Percentiles rank a stretch among this genome's conserved stretches.
These are phyloP conservation scores for Tylopilus subfusipes DNA, from an alignment of 768 basidiomycete genomes.

Conservation along the genomic window DNA sequence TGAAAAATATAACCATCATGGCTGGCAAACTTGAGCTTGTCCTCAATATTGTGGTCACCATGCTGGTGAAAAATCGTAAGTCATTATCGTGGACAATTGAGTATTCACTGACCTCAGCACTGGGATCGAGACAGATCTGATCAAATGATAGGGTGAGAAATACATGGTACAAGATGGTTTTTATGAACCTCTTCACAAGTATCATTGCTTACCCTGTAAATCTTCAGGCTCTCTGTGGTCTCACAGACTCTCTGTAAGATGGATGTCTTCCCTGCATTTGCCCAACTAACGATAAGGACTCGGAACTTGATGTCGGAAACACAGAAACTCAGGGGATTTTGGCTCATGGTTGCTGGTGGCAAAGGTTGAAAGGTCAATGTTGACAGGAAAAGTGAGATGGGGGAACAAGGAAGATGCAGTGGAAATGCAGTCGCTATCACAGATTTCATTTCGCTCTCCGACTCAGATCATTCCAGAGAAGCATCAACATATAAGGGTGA, in stretches of 20 bases:
- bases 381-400: no score
- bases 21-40: not conserved
- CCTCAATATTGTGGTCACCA: not conserved
- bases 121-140: not conserved
- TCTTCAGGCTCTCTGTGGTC: not conserved
- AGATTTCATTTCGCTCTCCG: no score
- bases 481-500: no score
- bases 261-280: not conserved
- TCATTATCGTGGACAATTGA: not conserved
- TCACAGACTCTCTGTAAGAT: not conserved
- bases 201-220: not conserved
- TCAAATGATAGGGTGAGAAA: not conserved
- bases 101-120: not conserved
- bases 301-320: not conserved
- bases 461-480: no score
- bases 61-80: not conserved
- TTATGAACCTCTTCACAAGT: not conserved
- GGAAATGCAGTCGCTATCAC: no score
- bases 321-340: not conserved
- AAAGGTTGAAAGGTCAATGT: no score
- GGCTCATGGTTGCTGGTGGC: not conserved
- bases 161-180: not conserved
- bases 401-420: no score
- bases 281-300: not conserved
- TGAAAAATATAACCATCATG: not conserved